A percentile compares a stretch with the other conserved stretches of the same genome.
These are phyloP conservation scores for Cryptococcus amylolentus DNA, from an alignment of 1,284 basidiomycete species.

Conservation along the genomic window DNA sequence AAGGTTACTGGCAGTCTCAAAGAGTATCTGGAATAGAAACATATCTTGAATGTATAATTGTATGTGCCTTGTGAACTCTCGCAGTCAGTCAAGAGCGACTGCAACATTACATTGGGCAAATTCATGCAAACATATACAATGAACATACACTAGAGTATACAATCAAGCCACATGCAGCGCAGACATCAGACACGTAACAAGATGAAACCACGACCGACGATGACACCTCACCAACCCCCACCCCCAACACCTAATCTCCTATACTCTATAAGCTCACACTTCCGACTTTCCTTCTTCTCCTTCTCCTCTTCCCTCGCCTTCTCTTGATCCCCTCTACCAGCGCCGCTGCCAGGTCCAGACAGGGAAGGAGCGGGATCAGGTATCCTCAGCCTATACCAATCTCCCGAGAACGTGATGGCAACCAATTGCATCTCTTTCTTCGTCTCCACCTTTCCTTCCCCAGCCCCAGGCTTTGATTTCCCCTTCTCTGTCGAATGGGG, in stretches of 20 bases:
- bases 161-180: not conserved
- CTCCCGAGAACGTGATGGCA: constrained; percentile 79
- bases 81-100: not conserved
- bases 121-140: not conserved
- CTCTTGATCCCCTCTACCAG: constrained; percentile 2
- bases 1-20: constrained; percentile 48
- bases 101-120: not conserved
- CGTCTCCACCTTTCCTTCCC: not conserved
- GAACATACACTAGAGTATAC: not conserved
- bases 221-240: constrained; percentile 32
- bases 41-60: not conserved
- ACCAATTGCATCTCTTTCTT: constrained; percentile 68
- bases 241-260: constrained; percentile 42
- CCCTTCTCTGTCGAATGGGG: not conserved
- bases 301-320: constrained; percentile 2
- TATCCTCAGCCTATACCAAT: constrained; percentile 85
- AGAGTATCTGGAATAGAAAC: constrained; percentile 44
- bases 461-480: not conserved
- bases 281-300: constrained; percentile 11
- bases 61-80: not conserved
- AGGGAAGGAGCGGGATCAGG: constrained; percentile 48
- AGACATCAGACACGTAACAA: not conserved
- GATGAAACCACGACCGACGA: not conserved
- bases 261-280: constrained; percentile 46
- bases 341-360: not conserved